These are phyloP conservation scores for Colletotrichum sp. DNA, from an alignment of 2,329 filamentous ascomycete species.

Conservation along the genomic window DNA sequence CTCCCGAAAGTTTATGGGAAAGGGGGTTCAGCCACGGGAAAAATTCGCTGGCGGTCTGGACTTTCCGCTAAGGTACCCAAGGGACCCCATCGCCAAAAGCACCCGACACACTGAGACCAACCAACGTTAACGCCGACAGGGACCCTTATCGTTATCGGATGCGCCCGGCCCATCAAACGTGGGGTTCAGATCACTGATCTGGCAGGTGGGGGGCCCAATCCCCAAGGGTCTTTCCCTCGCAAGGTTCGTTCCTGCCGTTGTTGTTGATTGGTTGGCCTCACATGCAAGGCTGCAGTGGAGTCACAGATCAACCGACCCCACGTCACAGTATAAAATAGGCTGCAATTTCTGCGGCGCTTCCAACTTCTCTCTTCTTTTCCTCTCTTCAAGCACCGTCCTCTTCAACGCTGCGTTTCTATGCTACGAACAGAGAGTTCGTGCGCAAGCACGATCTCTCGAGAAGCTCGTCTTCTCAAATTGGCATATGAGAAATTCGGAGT, in stretches of 20 bases:
- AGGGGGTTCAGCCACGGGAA: neutral
- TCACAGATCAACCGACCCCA: constrained; percentile 7
- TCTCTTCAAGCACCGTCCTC: constrained; percentile 74
- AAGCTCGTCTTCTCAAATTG: constrained; percentile 31
- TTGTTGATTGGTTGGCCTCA: constrained; percentile 20
- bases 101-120: neutral
- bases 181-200: neutral
- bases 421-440: constrained; percentile 72
- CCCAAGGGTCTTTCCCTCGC: neutral
- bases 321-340: constrained; percentile 9
- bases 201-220: constrained; percentile 12
- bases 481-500: constrained; percentile 99
- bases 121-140: neutral
- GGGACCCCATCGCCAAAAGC: constrained; percentile 17
- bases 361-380: constrained; percentile 34
- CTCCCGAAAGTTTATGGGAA: neutral
- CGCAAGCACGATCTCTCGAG: constrained; percentile 24
- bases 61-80: neutral
- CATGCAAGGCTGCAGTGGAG: constrained; percentile 20
- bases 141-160: constrained; percentile 9
- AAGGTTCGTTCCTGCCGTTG: neutral
- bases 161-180: neutral
- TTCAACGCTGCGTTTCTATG: constrained; percentile 96
- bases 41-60: constrained; percentile 20
- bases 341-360: neutral